Evolutionary conservation across 2,329 filamentous ascomycete genomes (phyloP), one percentile per base, ranked within the genome.

Genomic region (Arthroderma uncinatum): DNA sequence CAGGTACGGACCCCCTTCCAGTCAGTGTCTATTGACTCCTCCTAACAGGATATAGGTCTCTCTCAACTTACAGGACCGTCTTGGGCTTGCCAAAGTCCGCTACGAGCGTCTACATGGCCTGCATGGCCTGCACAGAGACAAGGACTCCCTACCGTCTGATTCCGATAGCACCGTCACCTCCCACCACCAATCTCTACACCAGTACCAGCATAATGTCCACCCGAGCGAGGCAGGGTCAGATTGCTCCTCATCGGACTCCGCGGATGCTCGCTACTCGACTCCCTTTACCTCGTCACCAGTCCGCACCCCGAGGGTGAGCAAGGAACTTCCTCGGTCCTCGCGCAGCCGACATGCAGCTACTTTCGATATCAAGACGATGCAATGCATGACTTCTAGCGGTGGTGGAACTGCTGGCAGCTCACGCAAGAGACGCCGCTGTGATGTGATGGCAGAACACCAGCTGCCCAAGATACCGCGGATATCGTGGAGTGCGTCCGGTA

Each of bases 31-130:
- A 21, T 42, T 23, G 5, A 28, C 2, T n/a, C n/a, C 54, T 37
- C 25, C 9, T 25, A 8, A 19, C 48, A 8, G 9, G 53, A 7
- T 21, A 48, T 69, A 97, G 93, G 95, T 98, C 77, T 93, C 91
- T 65, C 82, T 92, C 70, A 87, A 87, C 67, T 79, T 98, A 57
- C 90, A 97, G 75, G 90, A 95, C 76, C 89, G 92, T 62, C 83
- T 98, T 59, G 92, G 93, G 59, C 83, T 97, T 62, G 93, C 93
- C 70, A 93, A 94, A 73, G 93, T 96, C 81, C 97, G 97, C 76
- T 90, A 93, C 64, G 90, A 94, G 74, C 87, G 95, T 76, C 91
- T 91, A 70, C 94, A 90, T 85, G 87, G 96, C 73, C 88, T 93
- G 72, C 94, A 90, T 85, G 87, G 96, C 73, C 88, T 93, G 72